Base-by-base conservation (phyloP, 768 basidiomycete species). In the Auriscalpium orientale region DNA sequence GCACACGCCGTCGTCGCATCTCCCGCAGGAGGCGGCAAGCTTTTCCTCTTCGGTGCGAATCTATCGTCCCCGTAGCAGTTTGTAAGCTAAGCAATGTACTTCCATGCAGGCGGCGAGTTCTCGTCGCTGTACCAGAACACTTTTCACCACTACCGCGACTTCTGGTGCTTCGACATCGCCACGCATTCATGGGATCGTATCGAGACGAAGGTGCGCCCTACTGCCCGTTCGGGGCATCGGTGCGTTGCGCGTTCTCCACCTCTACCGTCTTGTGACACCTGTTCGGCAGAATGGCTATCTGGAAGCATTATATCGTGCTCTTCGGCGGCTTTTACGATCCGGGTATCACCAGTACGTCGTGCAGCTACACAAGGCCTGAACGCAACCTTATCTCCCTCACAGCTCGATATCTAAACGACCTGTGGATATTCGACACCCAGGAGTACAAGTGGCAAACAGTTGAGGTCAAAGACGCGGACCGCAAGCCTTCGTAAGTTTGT, bases 291-390 rank as follows among this genome's bases (percentile, higher is more conserved):
- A 92, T 94, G 90, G 87, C 87, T 0, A 73, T 88, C 46, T 95
- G 89, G 89, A 95, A 95, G 66, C 87, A 95, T 52, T 83, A 79
- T 54, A 80, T 95, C 28, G 77, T 95, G 38, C 74, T 95, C 0
- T 97, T 95, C 65, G 94, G 92, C 5, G 93, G 92, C 1, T 95
- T 95, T 67, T 87, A 90, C 59, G 91, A 95, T 65, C 87, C 89
- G 2, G 92, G 93, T 2, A 73, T 89, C 48, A 83, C 82, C 46
- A 95, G 89, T 90, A 62, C 49, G 80, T 63, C 58, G 33, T 43
- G 8, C 55, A n/a, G 21, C 20, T 6, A 36, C 44, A 4, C 51
- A 9, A 37, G 53, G 4, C 36, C 8, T 21, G 35, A 13, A 15
- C 37, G 21, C 37, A 18, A 20, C 43, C 28, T 46, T n/a, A 38